Base-by-base conservation (phyloP, 2,329 filamentous ascomycete species). In the Mycosphaerella sp. region DNA sequence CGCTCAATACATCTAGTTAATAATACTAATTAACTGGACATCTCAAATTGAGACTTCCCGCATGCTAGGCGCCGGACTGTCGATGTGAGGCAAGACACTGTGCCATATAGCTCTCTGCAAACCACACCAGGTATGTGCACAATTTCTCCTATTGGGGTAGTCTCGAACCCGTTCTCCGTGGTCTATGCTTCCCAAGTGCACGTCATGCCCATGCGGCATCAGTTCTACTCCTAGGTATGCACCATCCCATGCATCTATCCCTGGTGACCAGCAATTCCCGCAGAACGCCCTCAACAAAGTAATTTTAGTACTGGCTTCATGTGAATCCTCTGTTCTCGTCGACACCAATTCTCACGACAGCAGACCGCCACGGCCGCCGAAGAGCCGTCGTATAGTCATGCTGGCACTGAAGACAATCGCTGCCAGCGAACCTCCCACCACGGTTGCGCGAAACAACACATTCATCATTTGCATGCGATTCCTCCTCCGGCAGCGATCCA, bases 381-480 rank as follows among this genome's bases (percentile, higher is more conserved):
- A 67, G 53, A 69, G 65, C 47, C 67, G 60, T 41, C 69, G 59
- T 31, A 68, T 60, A n/a, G 67, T 69, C 64, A 70, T 63, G 50
- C 60, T 67, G 9, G 67, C 66, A 45, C 67, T 64, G 53, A 68
- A 65, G n/a, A 67, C 59, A 31, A 69, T 67, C 3, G 77, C 77
- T 56, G 78, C 65, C 10, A 79, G 58, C 14, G 74, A 71, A 31
- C 76, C 73, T 21, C 76, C 75, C 51, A 78, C 72, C 10, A 78
- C 75, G 45, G 78, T 66, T 14, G 74, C 76, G 57, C 78, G 74
- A 64, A 80, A 71, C 47, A 76, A 70, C 38, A 75, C 75, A 62
- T 80, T 80, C 69, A 77, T 72, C 76, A 80, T 79, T 66, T 80
- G 78, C 63, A 75, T 76, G 58, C 76, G 72, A 68, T 80, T 80